Conservation (phyloP, 148 eudicot species). For the Spergularia marina region DNA sequence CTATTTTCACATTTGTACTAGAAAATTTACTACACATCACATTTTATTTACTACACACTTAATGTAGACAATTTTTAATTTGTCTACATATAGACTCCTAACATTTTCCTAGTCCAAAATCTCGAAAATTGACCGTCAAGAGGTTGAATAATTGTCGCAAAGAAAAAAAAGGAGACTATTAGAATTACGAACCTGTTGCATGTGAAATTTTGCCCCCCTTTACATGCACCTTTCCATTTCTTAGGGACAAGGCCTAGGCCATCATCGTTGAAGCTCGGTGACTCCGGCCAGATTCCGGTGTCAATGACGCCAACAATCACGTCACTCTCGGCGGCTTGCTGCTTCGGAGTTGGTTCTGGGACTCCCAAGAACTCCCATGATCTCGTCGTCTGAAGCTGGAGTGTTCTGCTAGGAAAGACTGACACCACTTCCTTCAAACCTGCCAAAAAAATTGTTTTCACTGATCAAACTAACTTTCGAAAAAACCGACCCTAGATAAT, state of each 20-base stretch:
- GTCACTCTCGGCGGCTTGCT: slow-evolving; percentile 29
- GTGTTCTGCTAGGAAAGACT: slow-evolving; percentile 42
- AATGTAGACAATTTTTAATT: too few species aligned
- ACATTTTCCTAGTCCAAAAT: too few species aligned
- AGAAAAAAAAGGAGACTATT: neutral
- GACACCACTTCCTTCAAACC: slow-evolving; percentile 43
- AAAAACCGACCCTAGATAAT: too few species aligned
- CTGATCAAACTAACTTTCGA: too few species aligned
- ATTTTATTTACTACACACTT: too few species aligned
- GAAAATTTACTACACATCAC: too few species aligned
- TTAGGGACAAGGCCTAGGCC: slow-evolving; percentile 48
- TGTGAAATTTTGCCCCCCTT: slow-evolving; percentile 34
- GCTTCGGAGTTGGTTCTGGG: slow-evolving; percentile 5
- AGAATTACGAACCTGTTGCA: slow-evolving; percentile 54
- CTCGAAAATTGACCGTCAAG: too few species aligned
- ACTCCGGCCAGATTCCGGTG: slow-evolving; percentile 60
- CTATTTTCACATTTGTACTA: too few species aligned
- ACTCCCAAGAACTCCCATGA: slow-evolving; percentile 72
- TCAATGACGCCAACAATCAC: slow-evolving; percentile 47
- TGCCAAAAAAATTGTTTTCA: slow-evolving; percentile 1
- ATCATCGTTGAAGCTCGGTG: slow-evolving; percentile 41
- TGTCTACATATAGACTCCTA: too few species aligned
- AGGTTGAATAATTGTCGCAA: neutral
- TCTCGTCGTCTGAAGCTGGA: slow-evolving; percentile 51
- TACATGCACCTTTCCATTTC: slow-evolving; percentile 59